Percentiles rank a stretch among this genome's conserved stretches.
Evolutionary conservation across 2,329 filamentous ascomycete species (phyloP).

Genomic region (Ceratocystis albifundus): DNA sequence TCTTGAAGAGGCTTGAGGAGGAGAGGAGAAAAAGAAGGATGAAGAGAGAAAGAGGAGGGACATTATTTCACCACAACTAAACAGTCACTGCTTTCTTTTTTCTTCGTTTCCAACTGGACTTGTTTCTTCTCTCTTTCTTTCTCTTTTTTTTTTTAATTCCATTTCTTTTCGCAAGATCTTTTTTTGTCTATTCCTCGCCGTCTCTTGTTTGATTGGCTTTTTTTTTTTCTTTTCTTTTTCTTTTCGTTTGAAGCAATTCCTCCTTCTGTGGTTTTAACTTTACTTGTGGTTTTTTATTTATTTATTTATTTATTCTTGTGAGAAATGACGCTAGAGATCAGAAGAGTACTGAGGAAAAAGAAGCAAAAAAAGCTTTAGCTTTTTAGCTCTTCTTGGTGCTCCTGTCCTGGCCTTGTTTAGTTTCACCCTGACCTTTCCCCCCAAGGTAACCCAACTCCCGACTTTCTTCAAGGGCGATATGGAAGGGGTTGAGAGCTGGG

Average conservation of each 20-base stretch:
- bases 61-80: not conserved
- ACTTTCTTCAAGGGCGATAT: conserved; percentile 8
- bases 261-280: not conserved
- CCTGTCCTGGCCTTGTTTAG: not conserved
- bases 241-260: not conserved
- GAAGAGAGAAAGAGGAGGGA: not conserved
- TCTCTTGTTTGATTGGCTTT: conserved; percentile 22
- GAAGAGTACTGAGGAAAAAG: not conserved
- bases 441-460: conserved; percentile 5
- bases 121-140: conserved; percentile 20
- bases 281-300: conserved; percentile 16
- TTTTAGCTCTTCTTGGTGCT: not conserved
- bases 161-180: not conserved
- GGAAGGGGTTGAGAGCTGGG: conserved; percentile 6
- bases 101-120: conserved; percentile 21
- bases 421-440: not conserved
- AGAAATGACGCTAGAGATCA: not conserved
- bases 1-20: conserved; percentile 18
- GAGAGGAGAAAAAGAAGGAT: conserved; percentile 12
- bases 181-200: not conserved
- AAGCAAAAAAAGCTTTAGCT: conserved; percentile 4
- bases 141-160: conserved; percentile 15
- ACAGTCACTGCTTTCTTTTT: conserved; percentile 16
- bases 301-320: conserved; percentile 11
- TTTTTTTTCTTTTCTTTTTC: conserved; percentile 17